A percentile compares a stretch with the other conserved stretches of the same genome.
Conservation (phyloP, 2,329 filamentous ascomycete genomes). For the Sarocladium brachiariae region DNA sequence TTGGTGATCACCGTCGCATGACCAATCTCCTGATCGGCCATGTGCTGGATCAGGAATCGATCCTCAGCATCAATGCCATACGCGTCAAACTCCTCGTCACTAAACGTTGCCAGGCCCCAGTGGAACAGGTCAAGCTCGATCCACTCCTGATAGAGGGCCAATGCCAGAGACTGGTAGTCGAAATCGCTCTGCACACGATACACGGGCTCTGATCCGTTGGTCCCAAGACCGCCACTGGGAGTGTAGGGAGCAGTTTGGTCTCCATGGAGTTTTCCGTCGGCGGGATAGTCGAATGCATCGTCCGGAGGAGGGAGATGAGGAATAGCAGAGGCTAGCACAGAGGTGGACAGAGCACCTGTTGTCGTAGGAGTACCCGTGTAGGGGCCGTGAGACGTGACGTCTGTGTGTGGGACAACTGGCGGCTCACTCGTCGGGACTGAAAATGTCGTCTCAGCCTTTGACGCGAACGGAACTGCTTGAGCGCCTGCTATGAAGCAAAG, state of each 20-base stretch:
- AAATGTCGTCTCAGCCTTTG: constrained; percentile 28
- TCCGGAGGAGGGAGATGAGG: constrained; percentile 49
- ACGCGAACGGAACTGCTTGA: constrained; percentile 27
- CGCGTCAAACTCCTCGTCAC: constrained; percentile 59
- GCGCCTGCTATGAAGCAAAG: constrained; percentile 12
- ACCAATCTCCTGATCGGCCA: constrained; percentile 70
- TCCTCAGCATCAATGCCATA: constrained; percentile 64
- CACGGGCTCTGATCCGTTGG: constrained; percentile 68
- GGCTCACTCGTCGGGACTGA: constrained; percentile 22
- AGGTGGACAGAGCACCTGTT: constrained; percentile 60
- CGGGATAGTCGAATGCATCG: constrained; percentile 62
- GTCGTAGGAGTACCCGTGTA: constrained; percentile 61
- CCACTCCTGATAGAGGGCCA: constrained; percentile 76
- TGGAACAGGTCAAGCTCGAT: constrained; percentile 81
- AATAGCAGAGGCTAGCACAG: constrained; percentile 50
- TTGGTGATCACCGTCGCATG: constrained; percentile 72
- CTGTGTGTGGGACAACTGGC: constrained; percentile 33
- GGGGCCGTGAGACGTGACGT: constrained; percentile 61
- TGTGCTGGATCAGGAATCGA: constrained; percentile 64
- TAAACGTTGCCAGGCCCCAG: constrained; percentile 64
- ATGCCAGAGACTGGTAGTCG: constrained; percentile 69
- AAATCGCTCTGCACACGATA: constrained; percentile 77
- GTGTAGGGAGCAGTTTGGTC: constrained; percentile 64
- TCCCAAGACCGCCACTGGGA: constrained; percentile 67
- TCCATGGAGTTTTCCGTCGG: constrained; percentile 61